A percentile compares a stretch with the other conserved stretches of the same genome.
Conservation (phyloP, 176 grass and related monocot genomes). For the Hordeum vulgare region DNA sequence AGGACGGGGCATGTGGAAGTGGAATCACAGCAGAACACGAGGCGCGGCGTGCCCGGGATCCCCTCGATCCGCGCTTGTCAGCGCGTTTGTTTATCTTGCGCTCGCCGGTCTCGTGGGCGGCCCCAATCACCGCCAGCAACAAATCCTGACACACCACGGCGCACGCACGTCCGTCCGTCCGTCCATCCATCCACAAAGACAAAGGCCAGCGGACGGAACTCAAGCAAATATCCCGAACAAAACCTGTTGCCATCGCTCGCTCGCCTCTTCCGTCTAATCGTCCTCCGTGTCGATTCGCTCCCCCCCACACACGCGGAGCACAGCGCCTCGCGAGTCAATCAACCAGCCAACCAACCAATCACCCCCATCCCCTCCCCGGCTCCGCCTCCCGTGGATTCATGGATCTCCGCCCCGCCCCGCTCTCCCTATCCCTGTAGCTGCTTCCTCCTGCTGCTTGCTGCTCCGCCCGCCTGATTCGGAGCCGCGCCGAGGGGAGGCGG, state of each 20-base stretch:
- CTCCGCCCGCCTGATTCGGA: background rate
- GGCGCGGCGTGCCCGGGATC: background rate
- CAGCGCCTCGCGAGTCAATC: background rate
- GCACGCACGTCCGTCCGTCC: too few species aligned
- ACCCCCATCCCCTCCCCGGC: too few species aligned
- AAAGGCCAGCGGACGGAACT: too few species aligned
- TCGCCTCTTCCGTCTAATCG: background rate
- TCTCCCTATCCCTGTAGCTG: background rate
- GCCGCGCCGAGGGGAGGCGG: background rate
- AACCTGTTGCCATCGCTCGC: background rate
- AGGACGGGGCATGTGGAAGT: too few species aligned
- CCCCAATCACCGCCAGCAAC: too few species aligned
- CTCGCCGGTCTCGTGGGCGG: background rate
- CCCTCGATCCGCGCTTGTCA: too few species aligned
- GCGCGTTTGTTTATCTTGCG: background rate
- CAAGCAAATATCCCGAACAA: background rate
- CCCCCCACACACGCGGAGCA: background rate
- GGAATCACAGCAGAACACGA: background rate
- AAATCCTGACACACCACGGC: too few species aligned
- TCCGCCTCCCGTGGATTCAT: background rate
- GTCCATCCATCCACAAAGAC: too few species aligned
- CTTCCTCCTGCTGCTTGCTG: too few species aligned
- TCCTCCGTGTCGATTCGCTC: constrained; percentile 14
- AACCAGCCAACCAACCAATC: background rate
- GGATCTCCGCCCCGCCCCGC: constrained; percentile 10